phyloP scores from a whole-genome alignment of 2,329 filamentous ascomycete genomes.

The Xylaria hypoxylon region DNA sequence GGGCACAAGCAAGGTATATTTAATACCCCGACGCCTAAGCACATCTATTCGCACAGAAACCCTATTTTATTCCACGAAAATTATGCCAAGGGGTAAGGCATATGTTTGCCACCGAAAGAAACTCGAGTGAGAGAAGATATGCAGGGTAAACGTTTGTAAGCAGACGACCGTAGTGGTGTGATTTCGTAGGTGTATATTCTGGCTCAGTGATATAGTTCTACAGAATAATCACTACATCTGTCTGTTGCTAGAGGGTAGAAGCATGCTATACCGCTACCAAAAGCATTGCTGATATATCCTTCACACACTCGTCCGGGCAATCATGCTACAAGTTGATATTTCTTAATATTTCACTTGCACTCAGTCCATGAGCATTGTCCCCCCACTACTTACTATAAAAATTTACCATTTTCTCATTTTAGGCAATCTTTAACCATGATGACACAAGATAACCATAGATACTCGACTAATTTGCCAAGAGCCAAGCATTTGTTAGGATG shows the following conservation, averaged over 20 bases:
- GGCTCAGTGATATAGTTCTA: background rate
- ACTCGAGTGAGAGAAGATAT: no score
- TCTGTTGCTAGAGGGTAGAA: background rate
- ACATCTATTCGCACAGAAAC: background rate
- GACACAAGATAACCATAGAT: background rate
- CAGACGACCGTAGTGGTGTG: no score
- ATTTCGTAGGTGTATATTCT: background rate
- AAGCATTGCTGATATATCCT: background rate
- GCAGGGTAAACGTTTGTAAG: no score
- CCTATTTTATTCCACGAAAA: no score
- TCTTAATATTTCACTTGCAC: no score
- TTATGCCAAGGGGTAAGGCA: no score
- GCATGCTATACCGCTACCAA: background rate
- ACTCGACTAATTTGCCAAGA: background rate
- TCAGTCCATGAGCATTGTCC: background rate
- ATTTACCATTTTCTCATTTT: background rate
- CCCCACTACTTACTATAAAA: background rate
- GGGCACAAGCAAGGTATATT: background rate
- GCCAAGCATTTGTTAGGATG: background rate
- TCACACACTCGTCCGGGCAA: background rate
- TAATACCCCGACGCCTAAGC: background rate
- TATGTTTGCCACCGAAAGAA: no score
- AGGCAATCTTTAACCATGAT: no score
- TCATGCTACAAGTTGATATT: no score
- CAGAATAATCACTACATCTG: background rate